Base-by-base conservation (phyloP, 352 stramenopile genomes). In the Pythium sp. region DNA sequence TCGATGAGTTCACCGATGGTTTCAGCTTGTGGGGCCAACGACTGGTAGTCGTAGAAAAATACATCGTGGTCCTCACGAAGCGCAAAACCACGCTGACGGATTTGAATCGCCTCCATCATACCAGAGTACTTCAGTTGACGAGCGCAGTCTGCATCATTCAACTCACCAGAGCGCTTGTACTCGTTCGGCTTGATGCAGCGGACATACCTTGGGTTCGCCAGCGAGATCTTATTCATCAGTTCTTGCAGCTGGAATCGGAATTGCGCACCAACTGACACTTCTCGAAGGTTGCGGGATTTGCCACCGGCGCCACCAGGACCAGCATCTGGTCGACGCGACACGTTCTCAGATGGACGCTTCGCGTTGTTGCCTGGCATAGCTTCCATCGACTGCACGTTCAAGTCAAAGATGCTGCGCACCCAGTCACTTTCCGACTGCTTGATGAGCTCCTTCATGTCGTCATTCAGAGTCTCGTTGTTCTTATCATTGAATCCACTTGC, bases 401-500 rank as follows among this genome's bases (percentile, higher is more conserved):
- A 68, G 59, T 94, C 84, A 59, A 97, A 95, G 65, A 97, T 95
- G 18, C 82, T 75, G 47, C 82, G 85, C 64, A 97, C 81, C 87
- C 87, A 97, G 43, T 90, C 81, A 59, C 83, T 95, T 63, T 78
- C 72, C 5, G 86, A 95, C 71, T 94, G 81, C 14, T 95, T 90
- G 59, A 97, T 92, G 12, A 98, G 74, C 65, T 97, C 91, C 76
- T 97, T 97, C 89, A 97, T 96, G 62, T 97, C 93, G 68, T 97
- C 91, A 67, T 98, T 97, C 67, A 99, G 69, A 58, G 92, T 98
- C 73, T 99, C 97, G 65, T 98, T 98, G 87, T 99, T 99, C 79
- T 99, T 99, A 72, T 99, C 97, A 34, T 99, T 97, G 74, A 99
- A 99, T 36, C 94, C 94, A 67, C 89, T 98, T 0, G 93, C 96